Conservation (phyloP, 2,329 filamentous ascomycete species). For the Sclerotinia nivalis region DNA sequence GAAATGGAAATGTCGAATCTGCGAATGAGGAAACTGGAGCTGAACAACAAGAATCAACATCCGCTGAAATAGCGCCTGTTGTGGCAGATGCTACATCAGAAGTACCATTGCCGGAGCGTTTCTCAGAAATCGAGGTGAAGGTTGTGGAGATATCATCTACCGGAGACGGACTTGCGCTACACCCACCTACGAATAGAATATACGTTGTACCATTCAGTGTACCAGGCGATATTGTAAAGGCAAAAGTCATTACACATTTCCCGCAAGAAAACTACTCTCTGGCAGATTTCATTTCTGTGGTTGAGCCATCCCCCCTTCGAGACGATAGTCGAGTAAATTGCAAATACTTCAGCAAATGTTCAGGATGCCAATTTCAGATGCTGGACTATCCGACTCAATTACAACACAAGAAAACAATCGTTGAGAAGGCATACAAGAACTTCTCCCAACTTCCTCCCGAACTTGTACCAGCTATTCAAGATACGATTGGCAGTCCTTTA, state of each 20-base stretch:
- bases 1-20: slow-evolving; percentile 30
- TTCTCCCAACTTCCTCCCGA: slow-evolving; percentile 82
- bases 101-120: slow-evolving; percentile 59
- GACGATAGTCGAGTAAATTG: slow-evolving; percentile 78
- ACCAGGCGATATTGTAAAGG: slow-evolving; percentile 77
- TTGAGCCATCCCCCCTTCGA: slow-evolving; percentile 70
- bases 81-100: slow-evolving; percentile 32
- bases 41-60: slow-evolving; percentile 25
- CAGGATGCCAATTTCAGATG: slow-evolving; percentile 98
- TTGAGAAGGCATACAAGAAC: slow-evolving; percentile 88
- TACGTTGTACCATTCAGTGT: slow-evolving; percentile 88
- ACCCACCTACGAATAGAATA: slow-evolving; percentile 61
- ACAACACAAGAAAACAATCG: slow-evolving; percentile 76
- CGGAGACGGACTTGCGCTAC: slow-evolving; percentile 83
- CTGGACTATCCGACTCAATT: slow-evolving; percentile 86
- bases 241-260: slow-evolving; percentile 76
- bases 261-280: slow-evolving; percentile 66
- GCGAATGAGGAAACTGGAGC: slow-evolving; percentile 28
- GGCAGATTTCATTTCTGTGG: slow-evolving; percentile 79
- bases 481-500: slow-evolving; percentile 87
- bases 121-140: slow-evolving; percentile 78
- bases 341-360: slow-evolving; percentile 83
- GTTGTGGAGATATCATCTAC: slow-evolving; percentile 84
- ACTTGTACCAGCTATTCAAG: slow-evolving; percentile 71
- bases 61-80: slow-evolving; percentile 29